Base-by-base conservation (phyloP, 768 basidiomycete genomes). In the Podaxis sp. region DNA sequence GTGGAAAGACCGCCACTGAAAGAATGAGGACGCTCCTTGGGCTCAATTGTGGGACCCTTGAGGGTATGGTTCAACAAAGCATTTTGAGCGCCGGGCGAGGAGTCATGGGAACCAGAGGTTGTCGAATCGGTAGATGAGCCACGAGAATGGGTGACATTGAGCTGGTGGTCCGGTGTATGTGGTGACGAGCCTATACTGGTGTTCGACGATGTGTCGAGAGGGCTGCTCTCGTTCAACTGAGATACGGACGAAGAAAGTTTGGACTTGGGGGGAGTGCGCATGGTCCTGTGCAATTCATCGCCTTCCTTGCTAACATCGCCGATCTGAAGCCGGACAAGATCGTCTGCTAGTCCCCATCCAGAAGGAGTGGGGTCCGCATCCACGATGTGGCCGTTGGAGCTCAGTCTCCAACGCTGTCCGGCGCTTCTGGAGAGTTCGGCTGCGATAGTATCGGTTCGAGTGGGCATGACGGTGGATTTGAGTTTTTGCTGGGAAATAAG, bases 51-150 rank as follows among this genome's bases (percentile, higher is more conserved):
- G 61, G 83, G 78, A 55, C 79, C 76, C 65, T 79, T 78, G 14
- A 61, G 46, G 11, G 52, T 16, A 13, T 61, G 59, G 61, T 78
- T 79, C 58, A 86, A 78, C 66, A 88, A 73, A 32, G 82, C 81
- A 69, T 85, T 85, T 66, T 83, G 83, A 61, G 75, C 76, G 51
- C 76, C 73, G 27, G 59, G 37, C 4, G 52, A 61, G 54, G 86
- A 85, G 59, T 81, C 82, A 62, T 83, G 87, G 59, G 84, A 83
- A 68, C 77, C 79, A 4, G 84, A 85, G 52, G 80, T 77, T 28
- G 86, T 81, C 35, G 87, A 88, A 73, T 91, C 90, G 63, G 87
- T 85, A n/a, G 91, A 91, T 27, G 90, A 91, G 55, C 88, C 91
- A 57, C 90, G 85, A 63, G 90, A 91, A 72, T 91, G 90, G 63